phyloP scores from a whole-genome alignment of 768 basidiomycete species.

The Ramaria rubella region DNA sequence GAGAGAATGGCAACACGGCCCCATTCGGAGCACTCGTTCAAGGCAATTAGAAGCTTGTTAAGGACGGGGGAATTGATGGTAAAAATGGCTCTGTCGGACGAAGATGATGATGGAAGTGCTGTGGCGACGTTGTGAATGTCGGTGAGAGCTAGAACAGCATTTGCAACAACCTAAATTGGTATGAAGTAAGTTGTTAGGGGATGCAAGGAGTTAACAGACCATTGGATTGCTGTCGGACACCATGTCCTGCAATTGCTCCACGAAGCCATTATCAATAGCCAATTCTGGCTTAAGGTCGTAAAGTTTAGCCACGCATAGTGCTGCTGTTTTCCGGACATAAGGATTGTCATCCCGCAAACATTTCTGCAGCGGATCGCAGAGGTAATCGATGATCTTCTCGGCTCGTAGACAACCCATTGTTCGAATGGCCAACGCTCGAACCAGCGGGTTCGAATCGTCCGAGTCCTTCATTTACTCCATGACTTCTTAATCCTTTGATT shows the following conservation, averaged over 20 bases:
- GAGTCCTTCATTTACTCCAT: slow-evolving; percentile 58
- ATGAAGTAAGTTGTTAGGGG: neutral
- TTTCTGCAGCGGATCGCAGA: slow-evolving; percentile 91
- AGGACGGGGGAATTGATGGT: slow-evolving; percentile 76
- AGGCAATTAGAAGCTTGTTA: slow-evolving; percentile 85
- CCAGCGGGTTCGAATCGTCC: slow-evolving; percentile 93
- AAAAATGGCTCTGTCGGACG: slow-evolving; percentile 63
- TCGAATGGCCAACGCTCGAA: slow-evolving; percentile 91
- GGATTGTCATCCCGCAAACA: slow-evolving; percentile 94
- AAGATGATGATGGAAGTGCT: slow-evolving; percentile 44
- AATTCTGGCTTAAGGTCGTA: slow-evolving; percentile 96
- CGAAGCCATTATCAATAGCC: slow-evolving; percentile 90
- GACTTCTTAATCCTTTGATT: neutral
- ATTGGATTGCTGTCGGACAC: slow-evolving; percentile 95
- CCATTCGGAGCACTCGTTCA: slow-evolving; percentile 99
- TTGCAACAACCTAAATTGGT: slow-evolving; percentile 79
- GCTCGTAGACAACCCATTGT: slow-evolving; percentile 97
- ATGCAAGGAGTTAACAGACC: slow-evolving; percentile 40
- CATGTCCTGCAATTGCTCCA: slow-evolving; percentile 86
- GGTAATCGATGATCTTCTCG: slow-evolving; percentile 98
- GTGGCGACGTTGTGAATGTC: slow-evolving; percentile 81
- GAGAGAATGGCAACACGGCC: slow-evolving; percentile 90
- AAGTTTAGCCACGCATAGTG: slow-evolving; percentile 92
- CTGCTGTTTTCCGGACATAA: slow-evolving; percentile 97
- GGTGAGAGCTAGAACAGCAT: slow-evolving; percentile 86